Conservation (phyloP, 2,329 filamentous ascomycete species). For the Juglanconis sp. region DNA sequence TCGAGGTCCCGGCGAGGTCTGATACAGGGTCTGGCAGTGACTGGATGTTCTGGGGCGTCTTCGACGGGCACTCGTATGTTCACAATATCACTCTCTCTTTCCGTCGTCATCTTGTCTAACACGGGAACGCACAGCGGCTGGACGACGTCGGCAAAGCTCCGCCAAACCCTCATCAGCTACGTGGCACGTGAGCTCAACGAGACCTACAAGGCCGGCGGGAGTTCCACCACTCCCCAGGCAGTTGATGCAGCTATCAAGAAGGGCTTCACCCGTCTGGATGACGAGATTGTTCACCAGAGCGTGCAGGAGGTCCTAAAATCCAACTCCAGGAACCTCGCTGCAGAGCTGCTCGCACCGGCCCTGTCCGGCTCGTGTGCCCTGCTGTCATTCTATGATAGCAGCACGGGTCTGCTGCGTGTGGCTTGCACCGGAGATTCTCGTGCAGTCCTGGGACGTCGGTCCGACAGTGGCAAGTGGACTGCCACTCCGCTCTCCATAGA, state of each 20-base stretch:
- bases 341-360: slow-evolving; percentile 87
- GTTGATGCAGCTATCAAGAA: slow-evolving; percentile 90
- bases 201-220: slow-evolving; percentile 74
- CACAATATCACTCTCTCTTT: neutral
- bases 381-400: slow-evolving; percentile 91
- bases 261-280: slow-evolving; percentile 81
- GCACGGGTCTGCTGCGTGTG: slow-evolving; percentile 81
- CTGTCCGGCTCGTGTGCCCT: slow-evolving; percentile 96
- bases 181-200: slow-evolving; percentile 90
- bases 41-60: slow-evolving; percentile 99
- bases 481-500: slow-evolving; percentile 87
- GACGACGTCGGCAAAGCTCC: slow-evolving; percentile 95
- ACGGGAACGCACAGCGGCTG: slow-evolving; percentile 64
- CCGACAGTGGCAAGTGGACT: slow-evolving; percentile 81
- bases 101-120: slow-evolving; percentile 17
- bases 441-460: slow-evolving; percentile 82
- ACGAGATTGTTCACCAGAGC: slow-evolving; percentile 92
- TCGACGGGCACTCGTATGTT: slow-evolving; percentile 88
- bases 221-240: slow-evolving; percentile 71
- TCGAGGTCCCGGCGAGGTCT: slow-evolving; percentile 70
- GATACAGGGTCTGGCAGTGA: slow-evolving; percentile 61
- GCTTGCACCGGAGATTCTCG: slow-evolving; percentile 96
- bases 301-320: slow-evolving; percentile 87
- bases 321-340: slow-evolving; percentile 84
- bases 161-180: slow-evolving; percentile 86